phyloP scores from a whole-genome alignment of 2,329 filamentous ascomycete genomes.

The Epichloe festucae region DNA sequence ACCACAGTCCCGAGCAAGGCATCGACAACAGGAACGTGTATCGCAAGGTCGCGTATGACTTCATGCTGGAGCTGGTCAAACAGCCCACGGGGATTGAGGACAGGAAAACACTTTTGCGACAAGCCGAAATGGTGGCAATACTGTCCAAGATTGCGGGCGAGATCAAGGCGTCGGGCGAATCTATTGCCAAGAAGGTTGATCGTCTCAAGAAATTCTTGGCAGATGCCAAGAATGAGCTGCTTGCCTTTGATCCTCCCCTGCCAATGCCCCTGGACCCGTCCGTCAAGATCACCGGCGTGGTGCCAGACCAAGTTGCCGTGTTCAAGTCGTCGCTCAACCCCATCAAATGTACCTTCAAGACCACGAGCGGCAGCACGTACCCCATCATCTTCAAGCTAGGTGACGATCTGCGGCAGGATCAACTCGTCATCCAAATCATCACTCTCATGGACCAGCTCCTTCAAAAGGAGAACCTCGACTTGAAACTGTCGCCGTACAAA shows the following conservation, averaged over 20 bases:
- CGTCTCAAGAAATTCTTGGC: conserved; percentile 71
- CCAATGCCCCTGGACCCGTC: conserved; percentile 81
- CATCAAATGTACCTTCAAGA: conserved; percentile 83
- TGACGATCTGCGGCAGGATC: conserved; percentile 91
- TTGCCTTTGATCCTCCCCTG: conserved; percentile 71
- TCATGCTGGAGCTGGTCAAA: conserved; percentile 77
- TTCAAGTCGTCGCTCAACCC: conserved; percentile 94
- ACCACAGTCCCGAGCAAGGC: conserved; percentile 62
- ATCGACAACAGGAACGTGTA: conserved; percentile 73
- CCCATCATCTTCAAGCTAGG: conserved; percentile 95
- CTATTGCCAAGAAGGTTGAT: conserved; percentile 69
- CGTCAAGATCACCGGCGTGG: conserved; percentile 64
- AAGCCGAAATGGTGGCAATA: conserved; percentile 80
- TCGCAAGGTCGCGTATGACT: conserved; percentile 87
- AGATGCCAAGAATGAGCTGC: conserved; percentile 82
- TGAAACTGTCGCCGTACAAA: conserved; percentile 91
- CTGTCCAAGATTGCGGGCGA: conserved; percentile 83
- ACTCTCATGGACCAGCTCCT: conserved; percentile 94
- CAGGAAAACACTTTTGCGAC: conserved; percentile 64
- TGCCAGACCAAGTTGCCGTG: conserved; percentile 74
- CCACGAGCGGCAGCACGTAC: conserved; percentile 62
- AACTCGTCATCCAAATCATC: conserved; percentile 93
- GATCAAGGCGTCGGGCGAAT: conserved; percentile 67
- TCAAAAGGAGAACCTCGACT: conserved; percentile 88
- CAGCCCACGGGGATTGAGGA: conserved; percentile 56